phyloP scores from a whole-genome alignment of 2,329 filamentous ascomycete species.

The Mycosphaerella sp. region DNA sequence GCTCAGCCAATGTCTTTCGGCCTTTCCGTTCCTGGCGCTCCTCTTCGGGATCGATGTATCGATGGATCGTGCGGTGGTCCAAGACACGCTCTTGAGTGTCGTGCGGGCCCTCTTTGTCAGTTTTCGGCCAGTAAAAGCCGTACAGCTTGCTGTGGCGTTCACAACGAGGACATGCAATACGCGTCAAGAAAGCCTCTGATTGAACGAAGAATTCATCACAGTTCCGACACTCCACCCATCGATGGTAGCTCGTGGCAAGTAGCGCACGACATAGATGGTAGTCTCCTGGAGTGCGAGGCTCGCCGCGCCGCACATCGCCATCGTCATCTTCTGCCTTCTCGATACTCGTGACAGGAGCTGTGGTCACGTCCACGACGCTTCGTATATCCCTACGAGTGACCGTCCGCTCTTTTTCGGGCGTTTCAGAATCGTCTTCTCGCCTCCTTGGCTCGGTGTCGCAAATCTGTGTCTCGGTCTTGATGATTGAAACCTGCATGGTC shows the following conservation, averaged over 20 bases:
- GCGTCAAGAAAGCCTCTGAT: conserved; percentile 77
- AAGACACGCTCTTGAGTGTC: conserved; percentile 66
- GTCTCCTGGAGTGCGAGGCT: conserved; percentile 42
- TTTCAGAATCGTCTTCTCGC: conserved; percentile 2
- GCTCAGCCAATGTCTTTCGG: conserved; percentile 29
- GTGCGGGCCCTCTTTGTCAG: conserved; percentile 66
- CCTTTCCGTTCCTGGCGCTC: conserved; percentile 34
- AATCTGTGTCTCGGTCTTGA: conserved; percentile 2
- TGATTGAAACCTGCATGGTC: conserved; percentile 7
- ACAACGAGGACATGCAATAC: conserved; percentile 80
- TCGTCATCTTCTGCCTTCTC: conserved; percentile 21
- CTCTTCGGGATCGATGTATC: conserved; percentile 61
- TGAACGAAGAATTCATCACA: conserved; percentile 82
- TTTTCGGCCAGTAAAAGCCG: conserved; percentile 94
- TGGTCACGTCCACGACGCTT: conserved; percentile 10
- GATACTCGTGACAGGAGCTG: conserved; percentile 26
- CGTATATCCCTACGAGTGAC: conserved; percentile 16
- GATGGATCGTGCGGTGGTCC: conserved; percentile 81
- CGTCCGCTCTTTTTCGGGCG: conserved; percentile 10
- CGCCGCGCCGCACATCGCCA: conserved; percentile 31
- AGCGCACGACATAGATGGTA: conserved; percentile 76
- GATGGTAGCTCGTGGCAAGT: conserved; percentile 67
- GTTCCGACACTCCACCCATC: conserved; percentile 83
- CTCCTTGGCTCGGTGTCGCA: background rate
- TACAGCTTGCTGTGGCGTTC: conserved; percentile 95